Conservation (phyloP, 257 asterid species). For the Solanum chmielewskii region DNA sequence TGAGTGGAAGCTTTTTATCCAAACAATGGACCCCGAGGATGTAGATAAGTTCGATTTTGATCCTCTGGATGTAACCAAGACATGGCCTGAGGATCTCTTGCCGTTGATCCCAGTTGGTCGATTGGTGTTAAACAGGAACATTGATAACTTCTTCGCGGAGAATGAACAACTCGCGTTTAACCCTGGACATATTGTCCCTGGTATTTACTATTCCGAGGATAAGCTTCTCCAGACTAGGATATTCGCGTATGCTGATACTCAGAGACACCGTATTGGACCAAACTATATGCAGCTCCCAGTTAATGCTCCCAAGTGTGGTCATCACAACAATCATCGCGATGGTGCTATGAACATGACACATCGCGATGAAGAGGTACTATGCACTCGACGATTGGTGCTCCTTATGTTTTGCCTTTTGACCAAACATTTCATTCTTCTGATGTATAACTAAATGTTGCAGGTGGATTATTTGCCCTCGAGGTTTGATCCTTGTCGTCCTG, state of each 20-base stretch:
- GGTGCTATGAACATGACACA: constrained; percentile 76
- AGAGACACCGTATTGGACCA: constrained; percentile 86
- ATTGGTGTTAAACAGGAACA: not conserved
- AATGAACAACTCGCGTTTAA: constrained; percentile 64
- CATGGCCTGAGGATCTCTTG: constrained; percentile 1
- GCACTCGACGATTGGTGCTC: not conserved
- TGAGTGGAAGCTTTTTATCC: not conserved
- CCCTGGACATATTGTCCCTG: constrained; percentile 56
- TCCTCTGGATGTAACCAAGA: not conserved
- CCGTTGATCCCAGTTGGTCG: not conserved
- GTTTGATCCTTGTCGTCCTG: constrained; percentile 49
- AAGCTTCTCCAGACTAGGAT: constrained; percentile 61
- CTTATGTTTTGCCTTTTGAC: not conserved
- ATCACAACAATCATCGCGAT: constrained; percentile 67
- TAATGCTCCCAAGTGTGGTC: constrained; percentile 58
- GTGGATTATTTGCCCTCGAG: constrained; percentile 79
- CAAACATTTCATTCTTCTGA: not conserved
- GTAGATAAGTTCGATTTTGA: constrained; percentile 1
- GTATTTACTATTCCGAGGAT: constrained; percentile 52
- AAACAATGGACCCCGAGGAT: not conserved
- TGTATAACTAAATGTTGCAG: constrained; percentile 10
- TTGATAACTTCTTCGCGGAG: constrained; percentile 43
- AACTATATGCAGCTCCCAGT: constrained; percentile 65
- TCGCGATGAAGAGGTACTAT: constrained; percentile 64
- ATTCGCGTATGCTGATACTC: constrained; percentile 59